A percentile compares a stretch with the other conserved stretches of the same genome.
Conservation (phyloP, 2,329 filamentous ascomycete genomes). For the Ceratocystis papillata region DNA sequence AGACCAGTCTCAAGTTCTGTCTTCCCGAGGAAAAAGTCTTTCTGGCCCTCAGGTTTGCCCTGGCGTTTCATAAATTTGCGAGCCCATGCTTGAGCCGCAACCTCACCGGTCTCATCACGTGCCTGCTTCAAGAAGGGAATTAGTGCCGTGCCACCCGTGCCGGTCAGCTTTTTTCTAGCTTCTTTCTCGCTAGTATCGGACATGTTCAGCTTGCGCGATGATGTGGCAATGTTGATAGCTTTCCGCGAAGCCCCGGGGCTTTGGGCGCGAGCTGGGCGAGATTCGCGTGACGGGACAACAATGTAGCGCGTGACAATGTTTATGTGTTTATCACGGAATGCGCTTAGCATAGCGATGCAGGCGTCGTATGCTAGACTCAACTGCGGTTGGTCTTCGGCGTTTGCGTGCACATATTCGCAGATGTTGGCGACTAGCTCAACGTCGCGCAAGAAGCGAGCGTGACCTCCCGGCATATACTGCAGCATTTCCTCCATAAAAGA, state of each 20-base stretch:
- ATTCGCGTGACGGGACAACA: slow-evolving; percentile 72
- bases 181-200: slow-evolving; percentile 8
- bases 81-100: slow-evolving; percentile 61
- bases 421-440: slow-evolving; percentile 75
- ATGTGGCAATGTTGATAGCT: slow-evolving; percentile 52
- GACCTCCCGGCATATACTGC: slow-evolving; percentile 87
- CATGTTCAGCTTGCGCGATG: slow-evolving; percentile 37
- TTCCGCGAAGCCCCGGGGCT: slow-evolving; percentile 43
- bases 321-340: slow-evolving; percentile 86
- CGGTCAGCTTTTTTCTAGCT: slow-evolving; percentile 45
- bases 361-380: slow-evolving; percentile 80
- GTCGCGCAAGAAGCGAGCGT: slow-evolving; percentile 78
- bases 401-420: slow-evolving; percentile 60
- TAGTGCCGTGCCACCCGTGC: slow-evolving; percentile 84
- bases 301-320: slow-evolving; percentile 95
- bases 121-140: slow-evolving; percentile 97
- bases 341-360: slow-evolving; percentile 59
- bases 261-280: slow-evolving; percentile 51
- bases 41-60: slow-evolving; percentile 39
- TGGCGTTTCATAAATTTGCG: slow-evolving; percentile 46
- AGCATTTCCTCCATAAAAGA: slow-evolving; percentile 98
- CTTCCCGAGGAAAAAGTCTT: slow-evolving; percentile 50
- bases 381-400: slow-evolving; percentile 47
- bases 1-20: slow-evolving; percentile 35
- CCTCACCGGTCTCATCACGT: slow-evolving; percentile 88